phyloP scores from a whole-genome alignment of 345 rosid species.

The Arabis hirsuta region DNA sequence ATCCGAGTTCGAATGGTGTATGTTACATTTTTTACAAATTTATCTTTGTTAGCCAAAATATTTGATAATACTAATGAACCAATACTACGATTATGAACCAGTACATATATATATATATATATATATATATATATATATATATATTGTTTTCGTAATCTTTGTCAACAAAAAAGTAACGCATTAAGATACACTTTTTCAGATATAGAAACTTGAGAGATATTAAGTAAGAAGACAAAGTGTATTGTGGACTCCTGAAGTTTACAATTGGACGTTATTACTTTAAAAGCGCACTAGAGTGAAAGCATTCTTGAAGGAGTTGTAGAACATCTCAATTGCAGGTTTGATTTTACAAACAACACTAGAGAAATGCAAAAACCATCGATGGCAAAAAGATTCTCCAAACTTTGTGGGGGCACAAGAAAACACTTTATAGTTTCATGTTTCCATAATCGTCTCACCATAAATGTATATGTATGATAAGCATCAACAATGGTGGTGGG shows the following conservation, averaged over 20 bases:
- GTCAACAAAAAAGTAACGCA: no score
- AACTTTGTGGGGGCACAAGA: constrained; percentile 27
- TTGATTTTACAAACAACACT: constrained; percentile 27
- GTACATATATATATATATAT: no score
- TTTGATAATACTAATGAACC: no score
- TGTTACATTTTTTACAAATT: no score
- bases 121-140: no score
- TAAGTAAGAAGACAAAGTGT: background rate
- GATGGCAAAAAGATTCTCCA: constrained; percentile 21
- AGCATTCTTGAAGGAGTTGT: constrained; percentile 4
- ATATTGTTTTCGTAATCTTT: no score
- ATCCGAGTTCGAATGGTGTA: no score
- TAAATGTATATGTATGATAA: background rate
- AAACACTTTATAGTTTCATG: constrained; percentile 11
- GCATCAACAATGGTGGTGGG: background rate
- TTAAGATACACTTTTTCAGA: background rate
- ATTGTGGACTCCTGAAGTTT: background rate
- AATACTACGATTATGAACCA: no score
- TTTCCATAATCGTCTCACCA: constrained; percentile 11
- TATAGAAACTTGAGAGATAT: background rate
- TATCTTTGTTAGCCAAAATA: no score
- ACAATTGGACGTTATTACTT: constrained; percentile 7
- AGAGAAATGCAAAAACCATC: background rate
- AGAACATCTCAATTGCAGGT: constrained; percentile 8
- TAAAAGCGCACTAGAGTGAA: constrained; percentile 10